Conservation (phyloP, 805 yeast species). For the Gaillardinia entomophila region DNA sequence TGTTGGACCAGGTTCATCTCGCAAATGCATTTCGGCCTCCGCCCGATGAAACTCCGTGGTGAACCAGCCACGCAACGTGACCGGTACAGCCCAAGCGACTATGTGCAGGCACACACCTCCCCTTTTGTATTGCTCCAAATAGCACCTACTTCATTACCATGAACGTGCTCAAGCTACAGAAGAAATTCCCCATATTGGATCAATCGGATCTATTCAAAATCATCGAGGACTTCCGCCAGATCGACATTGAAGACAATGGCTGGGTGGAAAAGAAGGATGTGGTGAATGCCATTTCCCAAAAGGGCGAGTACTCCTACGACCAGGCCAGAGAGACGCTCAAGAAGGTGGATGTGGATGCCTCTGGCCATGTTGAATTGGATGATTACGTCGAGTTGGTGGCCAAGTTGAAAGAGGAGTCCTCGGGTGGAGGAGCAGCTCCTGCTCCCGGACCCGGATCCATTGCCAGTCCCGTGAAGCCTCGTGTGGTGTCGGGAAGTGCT, state of each 20-base stretch:
- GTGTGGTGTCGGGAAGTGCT: constrained; percentile 18
- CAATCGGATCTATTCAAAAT: constrained; percentile 84
- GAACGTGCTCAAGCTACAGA: constrained; percentile 46
- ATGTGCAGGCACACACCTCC: too few species aligned
- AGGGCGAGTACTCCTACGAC: constrained; percentile 83
- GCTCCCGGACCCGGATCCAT: constrained; percentile 13
- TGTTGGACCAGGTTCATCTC: too few species aligned
- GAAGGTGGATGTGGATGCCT: constrained; percentile 87
- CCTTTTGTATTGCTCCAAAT: too few species aligned
- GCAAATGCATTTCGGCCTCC: too few species aligned
- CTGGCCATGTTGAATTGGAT: constrained; percentile 94
- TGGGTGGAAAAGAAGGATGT: constrained; percentile 90
- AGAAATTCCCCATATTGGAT: constrained; percentile 76
- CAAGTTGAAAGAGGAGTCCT: constrained; percentile 54
- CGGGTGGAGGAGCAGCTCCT: constrained; percentile 11
- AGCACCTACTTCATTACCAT: constrained; percentile 13
- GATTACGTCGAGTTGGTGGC: constrained; percentile 85
- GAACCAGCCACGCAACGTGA: too few species aligned
- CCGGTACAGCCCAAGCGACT: too few species aligned
- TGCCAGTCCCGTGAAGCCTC: constrained; percentile 18
- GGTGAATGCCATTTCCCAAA: constrained; percentile 71
- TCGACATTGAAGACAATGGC: constrained; percentile 90
- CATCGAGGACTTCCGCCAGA: constrained; percentile 77
- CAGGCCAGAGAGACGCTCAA: constrained; percentile 91
- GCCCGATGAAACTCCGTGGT: too few species aligned